phyloP scores from a whole-genome alignment of 768 basidiomycete species.

The Amanita pseudoporphyria region DNA sequence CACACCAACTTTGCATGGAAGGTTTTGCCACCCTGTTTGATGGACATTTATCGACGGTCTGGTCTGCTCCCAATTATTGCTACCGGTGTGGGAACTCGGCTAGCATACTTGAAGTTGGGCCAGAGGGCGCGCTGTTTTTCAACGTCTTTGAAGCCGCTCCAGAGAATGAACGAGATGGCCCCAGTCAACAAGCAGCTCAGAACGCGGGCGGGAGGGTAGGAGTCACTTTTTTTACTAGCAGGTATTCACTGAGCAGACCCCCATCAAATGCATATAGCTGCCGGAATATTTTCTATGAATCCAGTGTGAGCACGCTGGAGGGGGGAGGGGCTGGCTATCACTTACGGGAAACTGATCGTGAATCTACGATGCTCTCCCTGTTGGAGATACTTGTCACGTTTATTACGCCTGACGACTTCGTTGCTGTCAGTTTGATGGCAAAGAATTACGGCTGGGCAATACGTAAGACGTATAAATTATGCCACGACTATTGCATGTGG shows the following conservation, averaged over 20 bases:
- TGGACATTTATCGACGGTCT: slow-evolving; percentile 92
- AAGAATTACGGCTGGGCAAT: background rate
- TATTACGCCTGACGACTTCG: background rate
- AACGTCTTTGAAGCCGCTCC: slow-evolving; percentile 99
- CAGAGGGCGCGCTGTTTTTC: slow-evolving; percentile 81
- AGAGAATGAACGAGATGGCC: slow-evolving; percentile 92
- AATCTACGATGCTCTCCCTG: background rate
- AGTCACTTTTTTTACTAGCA: slow-evolving; percentile 5
- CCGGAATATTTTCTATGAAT: slow-evolving; percentile 71
- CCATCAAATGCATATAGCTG: slow-evolving; percentile 32
- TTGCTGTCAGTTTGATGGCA: background rate
- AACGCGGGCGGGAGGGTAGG: slow-evolving; percentile 64
- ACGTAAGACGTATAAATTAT: background rate
- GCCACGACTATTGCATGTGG: background rate
- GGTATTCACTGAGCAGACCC: slow-evolving; percentile 10
- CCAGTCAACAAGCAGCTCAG: slow-evolving; percentile 67
- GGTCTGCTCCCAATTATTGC: slow-evolving; percentile 98
- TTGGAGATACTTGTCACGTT: background rate
- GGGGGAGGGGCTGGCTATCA: background rate
- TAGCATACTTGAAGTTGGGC: slow-evolving; percentile 91
- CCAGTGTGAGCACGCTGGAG: background rate
- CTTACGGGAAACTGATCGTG: background rate
- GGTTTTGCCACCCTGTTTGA: slow-evolving; percentile 97
- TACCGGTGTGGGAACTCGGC: slow-evolving; percentile 98
- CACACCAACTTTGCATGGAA: slow-evolving; percentile 99